These are phyloP conservation scores for Rhazya stricta DNA, from an alignment of 257 asterid species.

Conservation along the genomic window DNA sequence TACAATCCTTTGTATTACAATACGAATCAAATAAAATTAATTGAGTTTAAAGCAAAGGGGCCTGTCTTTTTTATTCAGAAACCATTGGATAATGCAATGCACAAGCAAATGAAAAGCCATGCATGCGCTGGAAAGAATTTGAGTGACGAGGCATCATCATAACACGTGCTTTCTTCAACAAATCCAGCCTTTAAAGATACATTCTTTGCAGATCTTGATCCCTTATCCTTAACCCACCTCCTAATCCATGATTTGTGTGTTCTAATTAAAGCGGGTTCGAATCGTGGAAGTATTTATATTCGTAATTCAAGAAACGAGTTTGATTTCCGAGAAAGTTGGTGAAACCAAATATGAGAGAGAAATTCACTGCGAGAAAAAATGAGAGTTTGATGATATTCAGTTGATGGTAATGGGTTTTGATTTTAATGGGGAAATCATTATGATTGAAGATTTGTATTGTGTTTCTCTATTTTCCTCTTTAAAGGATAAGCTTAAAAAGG, in stretches of 20 bases:
- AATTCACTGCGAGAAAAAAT: conserved; percentile 30
- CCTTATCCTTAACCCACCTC: too few relatives aligned
- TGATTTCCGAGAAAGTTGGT: conserved; percentile 28
- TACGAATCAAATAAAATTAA: too few relatives aligned
- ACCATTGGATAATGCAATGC: not conserved
- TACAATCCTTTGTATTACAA: too few relatives aligned
- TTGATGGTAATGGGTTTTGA: not conserved
- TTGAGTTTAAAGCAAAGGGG: too few relatives aligned
- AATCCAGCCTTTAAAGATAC: not conserved
- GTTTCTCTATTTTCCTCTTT: not conserved
- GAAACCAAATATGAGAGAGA: conserved; percentile 22
- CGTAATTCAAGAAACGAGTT: not conserved
- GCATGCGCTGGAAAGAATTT: not conserved
- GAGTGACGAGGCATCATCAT: not conserved
- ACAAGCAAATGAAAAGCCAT: not conserved
- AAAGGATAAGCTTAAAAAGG: conserved; percentile 25
- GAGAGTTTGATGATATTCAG: not conserved
- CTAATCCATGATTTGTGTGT: too few relatives aligned
- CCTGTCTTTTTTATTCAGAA: not conserved
- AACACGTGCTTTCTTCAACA: conserved; percentile 3
- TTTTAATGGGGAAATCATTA: not conserved
- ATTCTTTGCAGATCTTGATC: not conserved
- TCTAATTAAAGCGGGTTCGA: too few relatives aligned
- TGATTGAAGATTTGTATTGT: not conserved
- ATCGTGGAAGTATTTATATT: too few relatives aligned